Evolutionary conservation across 2,329 filamentous ascomycete species (phyloP), one percentile per base, ranked within the genome.

Genomic region (Trichoderma sp.): DNA sequence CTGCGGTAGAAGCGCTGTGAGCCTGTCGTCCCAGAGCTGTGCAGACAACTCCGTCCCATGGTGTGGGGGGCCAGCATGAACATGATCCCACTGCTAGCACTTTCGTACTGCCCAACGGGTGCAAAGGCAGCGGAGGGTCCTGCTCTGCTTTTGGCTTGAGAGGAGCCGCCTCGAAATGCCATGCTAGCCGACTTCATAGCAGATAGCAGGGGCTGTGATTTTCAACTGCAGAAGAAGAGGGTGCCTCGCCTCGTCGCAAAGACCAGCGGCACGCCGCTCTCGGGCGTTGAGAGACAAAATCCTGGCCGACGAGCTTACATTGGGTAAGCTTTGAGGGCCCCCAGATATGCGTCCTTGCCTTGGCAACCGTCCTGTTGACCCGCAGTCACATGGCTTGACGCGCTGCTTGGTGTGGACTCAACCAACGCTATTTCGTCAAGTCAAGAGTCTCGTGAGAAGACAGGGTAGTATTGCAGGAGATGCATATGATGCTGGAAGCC

Each of bases 371-470:
- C 55, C 47, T 47, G 56, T 59, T 41, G 55, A 65, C 63, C 34
- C 28, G 39, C 44, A 57, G 64, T 66, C 64, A 66, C 64, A 66
- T 66, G 64, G 64, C 43, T 51, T 7, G 19, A 51, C n/a, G 50
- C 59, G 60, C 50, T 19, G 60, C 43, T 39, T 30, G 41, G 21
- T 48, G 48, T 47, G 47, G 56, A 45, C 63, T 54, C 41, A 41
- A 63, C 47, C 43, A 47, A 55, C 60, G 50, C 60, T 63, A 63
- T 28, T 54, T 34, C n/a, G 56, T 65, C 57, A 26, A 51, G n/a
- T 24, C 26, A 6, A 24, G 64, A 30, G 64, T 66, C 61, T 58
- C 50, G 55, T 52, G 60, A 61, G 48, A 64, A 39, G 14, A 39
- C 45, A 57, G 59, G 52, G 64, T 66, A 63, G 60, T 48, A 66